phyloP scores from a whole-genome alignment of 495 filamentous ascomycete species.

The Elasticomyces elasticus region DNA sequence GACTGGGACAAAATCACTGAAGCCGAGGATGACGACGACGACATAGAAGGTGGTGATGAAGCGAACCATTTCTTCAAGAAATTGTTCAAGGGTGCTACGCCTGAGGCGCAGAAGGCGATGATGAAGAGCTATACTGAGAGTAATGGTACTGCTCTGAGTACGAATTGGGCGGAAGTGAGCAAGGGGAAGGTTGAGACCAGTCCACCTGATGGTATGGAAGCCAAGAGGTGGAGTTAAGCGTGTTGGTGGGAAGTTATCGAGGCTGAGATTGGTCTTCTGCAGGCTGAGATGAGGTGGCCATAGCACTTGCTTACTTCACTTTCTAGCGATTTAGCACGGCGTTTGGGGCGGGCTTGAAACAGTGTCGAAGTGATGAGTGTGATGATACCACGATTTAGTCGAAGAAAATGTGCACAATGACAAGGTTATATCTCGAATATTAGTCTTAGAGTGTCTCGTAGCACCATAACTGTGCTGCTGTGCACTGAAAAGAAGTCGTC shows the following conservation, averaged over 20 bases:
- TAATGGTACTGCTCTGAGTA: constrained; percentile 85
- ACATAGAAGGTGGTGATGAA: constrained; percentile 55
- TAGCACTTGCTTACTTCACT: too few species aligned
- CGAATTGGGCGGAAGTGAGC: constrained; percentile 80
- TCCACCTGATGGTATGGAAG: constrained; percentile 68
- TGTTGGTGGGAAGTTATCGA: neutral
- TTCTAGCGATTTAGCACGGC: too few species aligned
- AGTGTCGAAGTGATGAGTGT: too few species aligned
- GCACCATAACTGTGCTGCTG: too few species aligned
- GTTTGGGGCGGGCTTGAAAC: too few species aligned
- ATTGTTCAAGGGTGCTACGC: constrained; percentile 67
- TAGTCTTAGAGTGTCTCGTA: too few species aligned
- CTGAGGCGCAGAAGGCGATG: constrained; percentile 83
- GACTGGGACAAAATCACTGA: constrained; percentile 75
- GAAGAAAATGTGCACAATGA: too few species aligned
- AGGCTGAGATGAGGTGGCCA: neutral
- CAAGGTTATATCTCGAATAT: too few species aligned
- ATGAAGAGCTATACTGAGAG: constrained; percentile 95
- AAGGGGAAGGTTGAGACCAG: constrained; percentile 59
- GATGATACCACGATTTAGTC: too few species aligned
- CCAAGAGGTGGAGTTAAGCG: constrained; percentile 43
- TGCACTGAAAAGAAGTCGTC: too few species aligned
- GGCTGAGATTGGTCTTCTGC: neutral
- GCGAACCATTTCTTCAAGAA: constrained; percentile 86
- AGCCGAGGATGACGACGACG: constrained; percentile 44